Base-by-base conservation (phyloP, 352 stramenopile species). In the Phytophthora hibernalis region DNA sequence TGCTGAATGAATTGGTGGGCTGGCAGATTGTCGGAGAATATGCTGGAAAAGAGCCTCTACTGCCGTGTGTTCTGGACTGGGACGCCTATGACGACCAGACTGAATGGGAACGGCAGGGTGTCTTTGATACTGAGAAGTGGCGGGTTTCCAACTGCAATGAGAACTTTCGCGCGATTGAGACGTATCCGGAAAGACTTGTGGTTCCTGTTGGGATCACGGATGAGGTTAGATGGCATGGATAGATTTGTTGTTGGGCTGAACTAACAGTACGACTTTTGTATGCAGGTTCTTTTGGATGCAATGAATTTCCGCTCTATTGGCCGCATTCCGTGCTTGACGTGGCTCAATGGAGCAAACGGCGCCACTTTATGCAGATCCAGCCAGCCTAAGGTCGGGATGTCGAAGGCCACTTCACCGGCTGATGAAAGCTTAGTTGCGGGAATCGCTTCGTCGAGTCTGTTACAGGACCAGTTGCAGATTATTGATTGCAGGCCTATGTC, bases 121-220 rank as follows among this genome's bases (percentile, higher is more conserved):
- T 91, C 12, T 79, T 92, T 20, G 79, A 90, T 21, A 88, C 78
- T 50, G 71, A 66, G 26, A 83, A 85, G 37, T 95, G 87, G 87
- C 72, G 87, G 30, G 67, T 92, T 16, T 79, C 82, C 0, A 71
- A 58, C 52, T 67, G 87, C 31, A 95, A 95, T 54, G 66, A 85
- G 33, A 80, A 74, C 57, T 98, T 96, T 59, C 53, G 61, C 2
- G 66, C 96, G 51, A 98, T 96, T 59, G 79, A 93, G 22, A 97
- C 92, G 24, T 99, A 99, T 71, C 97, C 97, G 0, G 87, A 90
- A 18, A 81, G 97, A 6, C 68, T 99, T 33, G 86, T 98, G n/a
- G 96, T 98, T 18, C 97, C 97, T 6, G 56, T 85, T 4, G 84
- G 76, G 13, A 83, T 99, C 18, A 80, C 93, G 21, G 96, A 98